phyloP scores from a whole-genome alignment of 2,329 filamentous ascomycete species.

The Daldinia sp. region DNA sequence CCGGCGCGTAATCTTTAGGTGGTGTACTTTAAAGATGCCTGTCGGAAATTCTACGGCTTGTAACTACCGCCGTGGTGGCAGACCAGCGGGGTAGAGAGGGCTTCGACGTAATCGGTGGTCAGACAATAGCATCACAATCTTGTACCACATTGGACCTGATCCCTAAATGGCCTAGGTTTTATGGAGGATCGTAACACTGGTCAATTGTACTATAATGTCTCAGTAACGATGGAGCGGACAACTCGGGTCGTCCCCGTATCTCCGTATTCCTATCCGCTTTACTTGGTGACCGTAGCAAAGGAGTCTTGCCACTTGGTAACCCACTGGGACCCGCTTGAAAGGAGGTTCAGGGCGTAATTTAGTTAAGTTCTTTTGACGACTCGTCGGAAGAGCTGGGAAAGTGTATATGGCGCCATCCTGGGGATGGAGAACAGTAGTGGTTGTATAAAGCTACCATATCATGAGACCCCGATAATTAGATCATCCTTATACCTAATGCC shows the following conservation, averaged over 20 bases:
- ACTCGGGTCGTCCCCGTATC: slow-evolving; percentile 22
- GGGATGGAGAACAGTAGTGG: slow-evolving; percentile 12
- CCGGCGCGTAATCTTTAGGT: background rate
- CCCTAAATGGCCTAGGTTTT: background rate
- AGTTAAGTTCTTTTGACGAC: background rate
- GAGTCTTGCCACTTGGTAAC: background rate
- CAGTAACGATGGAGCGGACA: slow-evolving; percentile 2
- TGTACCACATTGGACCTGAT: slow-evolving; percentile 5
- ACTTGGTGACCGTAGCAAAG: slow-evolving; percentile 11
- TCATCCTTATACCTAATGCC: slow-evolving; percentile 24
- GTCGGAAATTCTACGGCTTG: background rate
- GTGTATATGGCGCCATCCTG: slow-evolving; percentile 32
- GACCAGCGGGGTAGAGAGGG: background rate
- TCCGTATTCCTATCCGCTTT: slow-evolving; percentile 9
- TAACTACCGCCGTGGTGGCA: slow-evolving; percentile 9
- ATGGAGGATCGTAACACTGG: background rate
- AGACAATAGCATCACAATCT: background rate
- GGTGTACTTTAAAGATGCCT: background rate
- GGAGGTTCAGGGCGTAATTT: slow-evolving; percentile 22
- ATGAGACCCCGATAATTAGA: slow-evolving; percentile 23
- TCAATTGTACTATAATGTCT: slow-evolving; percentile 6
- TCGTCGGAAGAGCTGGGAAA: background rate
- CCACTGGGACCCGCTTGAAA: background rate
- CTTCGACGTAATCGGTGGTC: background rate
- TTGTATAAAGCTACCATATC: slow-evolving; percentile 9